Conservation (phyloP, 805 yeast genomes). For the Candida khao-thaluensis region DNA sequence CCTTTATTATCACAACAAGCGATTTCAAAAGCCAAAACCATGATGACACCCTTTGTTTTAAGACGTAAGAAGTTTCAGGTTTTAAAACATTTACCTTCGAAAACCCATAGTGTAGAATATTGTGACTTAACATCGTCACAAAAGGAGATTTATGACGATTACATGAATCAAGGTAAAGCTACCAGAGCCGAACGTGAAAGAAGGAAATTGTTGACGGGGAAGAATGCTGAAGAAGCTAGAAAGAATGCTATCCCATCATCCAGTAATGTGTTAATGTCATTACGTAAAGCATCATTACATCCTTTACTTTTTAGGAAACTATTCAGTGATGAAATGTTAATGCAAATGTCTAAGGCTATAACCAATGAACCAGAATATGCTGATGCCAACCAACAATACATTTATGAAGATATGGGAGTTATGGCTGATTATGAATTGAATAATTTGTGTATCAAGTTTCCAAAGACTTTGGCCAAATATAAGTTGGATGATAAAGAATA, state of each 20-base stretch:
- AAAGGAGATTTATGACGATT: conserved; percentile 56
- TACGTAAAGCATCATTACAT: conserved; percentile 91
- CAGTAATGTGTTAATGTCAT: conserved; percentile 77
- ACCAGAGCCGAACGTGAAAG: conserved; percentile 44
- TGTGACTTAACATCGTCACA: conserved; percentile 66
- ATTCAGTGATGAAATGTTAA: conserved; percentile 56
- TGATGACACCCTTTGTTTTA: conserved; percentile 97
- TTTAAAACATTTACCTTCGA: conserved; percentile 80
- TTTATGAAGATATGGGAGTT: conserved; percentile 90
- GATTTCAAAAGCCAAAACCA: conserved; percentile 86
- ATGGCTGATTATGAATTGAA: conserved; percentile 92
- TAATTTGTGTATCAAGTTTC: conserved; percentile 68
- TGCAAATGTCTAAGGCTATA: conserved; percentile 72
- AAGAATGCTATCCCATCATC: conserved; percentile 42
- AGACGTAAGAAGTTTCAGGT: conserved; percentile 93
- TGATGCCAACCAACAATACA: conserved; percentile 73
- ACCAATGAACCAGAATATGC: conserved; percentile 78
- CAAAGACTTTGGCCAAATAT: conserved; percentile 56
- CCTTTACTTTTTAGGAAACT: conserved; percentile 76
- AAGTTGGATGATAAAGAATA: conserved; percentile 54
- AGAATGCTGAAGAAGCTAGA: conserved; percentile 34
- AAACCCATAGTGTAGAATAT: conserved; percentile 58
- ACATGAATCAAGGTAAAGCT: conserved; percentile 47
- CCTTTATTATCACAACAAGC: conserved; percentile 90
- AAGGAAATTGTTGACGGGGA: conserved; percentile 36